These are phyloP conservation scores for Phaeotremella fagi DNA, from an alignment of 768 basidiomycete species.

Conservation along the genomic window DNA sequence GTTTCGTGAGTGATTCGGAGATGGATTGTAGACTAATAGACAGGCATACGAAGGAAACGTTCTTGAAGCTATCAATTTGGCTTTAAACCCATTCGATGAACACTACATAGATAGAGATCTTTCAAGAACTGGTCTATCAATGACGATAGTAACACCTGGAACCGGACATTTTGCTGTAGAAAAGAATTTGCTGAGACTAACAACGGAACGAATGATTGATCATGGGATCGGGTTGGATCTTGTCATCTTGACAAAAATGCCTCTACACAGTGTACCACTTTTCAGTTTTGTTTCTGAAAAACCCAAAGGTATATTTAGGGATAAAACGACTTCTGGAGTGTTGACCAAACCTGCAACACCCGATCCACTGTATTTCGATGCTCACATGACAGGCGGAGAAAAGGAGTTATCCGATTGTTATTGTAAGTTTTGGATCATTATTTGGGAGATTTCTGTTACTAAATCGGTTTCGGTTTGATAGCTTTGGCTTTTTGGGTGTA, in stretches of 20 bases:
- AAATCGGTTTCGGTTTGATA: slow-evolving; percentile 18
- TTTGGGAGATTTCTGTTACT: no score
- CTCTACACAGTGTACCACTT: slow-evolving; percentile 86
- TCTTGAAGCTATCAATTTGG: slow-evolving; percentile 91
- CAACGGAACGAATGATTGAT: slow-evolving; percentile 87
- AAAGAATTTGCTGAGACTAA: slow-evolving; percentile 80
- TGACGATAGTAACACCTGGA: slow-evolving; percentile 84
- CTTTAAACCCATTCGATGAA: slow-evolving; percentile 83
- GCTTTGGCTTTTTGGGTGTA: slow-evolving; percentile 49
- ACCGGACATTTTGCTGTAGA: slow-evolving; percentile 90
- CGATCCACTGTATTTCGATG: slow-evolving; percentile 47
- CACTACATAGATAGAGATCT: slow-evolving; percentile 94
- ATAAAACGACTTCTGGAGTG: slow-evolving; percentile 9
- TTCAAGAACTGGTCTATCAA: slow-evolving; percentile 76
- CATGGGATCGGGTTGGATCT: slow-evolving; percentile 88
- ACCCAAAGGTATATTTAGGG: slow-evolving; percentile 49
- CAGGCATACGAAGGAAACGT: slow-evolving; percentile 90
- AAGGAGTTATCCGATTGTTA: slow-evolving; percentile 39
- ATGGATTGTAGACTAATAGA: slow-evolving; percentile 27
- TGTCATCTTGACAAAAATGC: slow-evolving; percentile 81
- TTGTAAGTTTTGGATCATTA: slow-evolving; percentile 19
- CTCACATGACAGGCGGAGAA: slow-evolving; percentile 16
- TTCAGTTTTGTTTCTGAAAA: slow-evolving; percentile 70
- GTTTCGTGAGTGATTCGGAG: slow-evolving; percentile 40
- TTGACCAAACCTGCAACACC: slow-evolving; percentile 50